Percentiles rank a stretch among this genome's conserved stretches.
Conservation (phyloP, 1,284 basidiomycete species). For the Xanthoconium separans region DNA sequence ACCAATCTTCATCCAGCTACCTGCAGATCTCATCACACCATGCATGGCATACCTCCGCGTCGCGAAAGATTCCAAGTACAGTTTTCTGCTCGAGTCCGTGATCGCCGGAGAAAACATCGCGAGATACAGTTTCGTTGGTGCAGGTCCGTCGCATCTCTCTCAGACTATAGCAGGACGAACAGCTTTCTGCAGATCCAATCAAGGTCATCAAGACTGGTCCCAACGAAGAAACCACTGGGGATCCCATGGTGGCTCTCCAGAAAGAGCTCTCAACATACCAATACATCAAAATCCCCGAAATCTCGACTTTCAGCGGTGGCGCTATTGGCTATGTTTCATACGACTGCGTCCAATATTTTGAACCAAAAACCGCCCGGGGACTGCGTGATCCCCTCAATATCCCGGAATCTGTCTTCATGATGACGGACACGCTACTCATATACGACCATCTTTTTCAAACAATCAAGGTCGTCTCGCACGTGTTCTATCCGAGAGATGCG, state of each 20-base stretch:
- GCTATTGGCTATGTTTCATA: slow-evolving; percentile 98
- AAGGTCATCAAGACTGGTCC: slow-evolving; percentile 91
- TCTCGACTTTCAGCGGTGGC: slow-evolving; percentile 95
- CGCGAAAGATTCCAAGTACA: slow-evolving; percentile 89
- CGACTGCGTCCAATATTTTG: slow-evolving; percentile 96
- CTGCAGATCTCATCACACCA: slow-evolving; percentile 95
- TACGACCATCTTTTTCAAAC: slow-evolving; percentile 98
- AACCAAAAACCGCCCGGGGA: slow-evolving; percentile 82
- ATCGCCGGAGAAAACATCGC: slow-evolving; percentile 89
- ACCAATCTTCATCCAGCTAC: slow-evolving; percentile 89
- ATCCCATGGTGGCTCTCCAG: slow-evolving; percentile 86
- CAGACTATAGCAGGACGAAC: background rate
- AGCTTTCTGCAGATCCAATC: slow-evolving; percentile 71
- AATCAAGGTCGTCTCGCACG: slow-evolving; percentile 94
- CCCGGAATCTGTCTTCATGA: slow-evolving; percentile 97
- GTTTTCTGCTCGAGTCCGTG: slow-evolving; percentile 92
- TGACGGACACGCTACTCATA: slow-evolving; percentile 91
- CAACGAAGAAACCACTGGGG: slow-evolving; percentile 79
- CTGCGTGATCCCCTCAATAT: slow-evolving; percentile 79
- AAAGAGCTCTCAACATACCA: slow-evolving; percentile 85
- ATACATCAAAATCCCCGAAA: slow-evolving; percentile 88
- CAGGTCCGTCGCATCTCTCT: slow-evolving; percentile 58
- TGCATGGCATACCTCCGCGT: slow-evolving; percentile 96
- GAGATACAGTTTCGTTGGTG: slow-evolving; percentile 94
- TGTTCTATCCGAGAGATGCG: slow-evolving; percentile 76